Evolutionary conservation across 345 rosid species (phyloP).

Genomic region (Rhizophora mangle): DNA sequence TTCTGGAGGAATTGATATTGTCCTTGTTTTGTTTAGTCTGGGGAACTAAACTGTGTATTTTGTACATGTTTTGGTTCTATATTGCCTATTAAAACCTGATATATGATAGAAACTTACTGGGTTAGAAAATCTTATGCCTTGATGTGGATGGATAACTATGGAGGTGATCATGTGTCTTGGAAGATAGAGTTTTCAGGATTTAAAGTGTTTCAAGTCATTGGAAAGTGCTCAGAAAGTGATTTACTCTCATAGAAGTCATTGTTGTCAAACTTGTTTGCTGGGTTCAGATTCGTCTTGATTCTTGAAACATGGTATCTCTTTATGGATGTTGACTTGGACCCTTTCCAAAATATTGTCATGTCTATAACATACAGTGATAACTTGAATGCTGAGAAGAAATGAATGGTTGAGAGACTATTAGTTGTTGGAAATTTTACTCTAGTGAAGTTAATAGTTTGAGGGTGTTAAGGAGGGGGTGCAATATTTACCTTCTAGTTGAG

Average conservation of each 20-base stretch:
- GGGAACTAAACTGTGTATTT: neutral
- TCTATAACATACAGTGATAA: too few relatives aligned
- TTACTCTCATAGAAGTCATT: neutral
- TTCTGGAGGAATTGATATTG: too few relatives aligned
- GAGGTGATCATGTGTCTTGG: neutral
- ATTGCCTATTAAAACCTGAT: neutral
- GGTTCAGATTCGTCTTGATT: neutral
- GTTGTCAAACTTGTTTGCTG: neutral
- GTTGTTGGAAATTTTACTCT: neutral
- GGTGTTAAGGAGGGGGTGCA: neutral
- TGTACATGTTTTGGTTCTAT: neutral
- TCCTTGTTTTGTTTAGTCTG: neutral
- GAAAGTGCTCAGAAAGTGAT: constrained; percentile 6
- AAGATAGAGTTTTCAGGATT: neutral
- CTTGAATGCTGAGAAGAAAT: neutral
- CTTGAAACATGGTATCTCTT: neutral
- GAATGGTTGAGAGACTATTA: neutral
- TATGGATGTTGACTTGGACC: neutral
- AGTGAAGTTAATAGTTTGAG: neutral
- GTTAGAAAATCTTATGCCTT: neutral
- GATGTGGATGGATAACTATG: neutral
- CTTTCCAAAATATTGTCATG: too few relatives aligned
- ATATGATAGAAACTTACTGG: neutral
- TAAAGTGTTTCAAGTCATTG: neutral
- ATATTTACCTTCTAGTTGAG: too few relatives aligned